A percentile compares a stretch with the other conserved stretches of the same genome.
Evolutionary conservation across 108 stramenopile species (phyloP).

Genomic region (Aurantiochytrium sp.): DNA sequence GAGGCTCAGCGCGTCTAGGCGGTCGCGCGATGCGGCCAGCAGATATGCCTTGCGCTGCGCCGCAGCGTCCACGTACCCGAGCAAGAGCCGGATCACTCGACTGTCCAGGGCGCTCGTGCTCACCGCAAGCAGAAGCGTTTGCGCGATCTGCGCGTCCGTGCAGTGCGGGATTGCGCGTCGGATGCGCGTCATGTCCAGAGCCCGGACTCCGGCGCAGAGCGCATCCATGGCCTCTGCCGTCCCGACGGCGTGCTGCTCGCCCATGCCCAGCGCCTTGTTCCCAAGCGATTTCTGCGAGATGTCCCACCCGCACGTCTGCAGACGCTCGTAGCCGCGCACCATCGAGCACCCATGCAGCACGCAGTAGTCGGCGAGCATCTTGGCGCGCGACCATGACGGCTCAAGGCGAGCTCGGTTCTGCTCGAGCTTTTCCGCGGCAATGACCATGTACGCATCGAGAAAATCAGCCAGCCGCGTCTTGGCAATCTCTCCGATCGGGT

Average conservation of each 20-base stretch:
- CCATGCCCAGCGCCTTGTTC: neutral
- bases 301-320: neutral
- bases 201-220: neutral
- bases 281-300: neutral
- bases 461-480: neutral
- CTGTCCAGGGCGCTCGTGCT: neutral
- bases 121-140: neutral
- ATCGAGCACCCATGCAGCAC: neutral
- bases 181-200: neutral
- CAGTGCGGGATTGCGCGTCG: neutral
- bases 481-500: neutral
- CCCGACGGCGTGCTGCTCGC: neutral
- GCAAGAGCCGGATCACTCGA: neutral
- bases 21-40: neutral
- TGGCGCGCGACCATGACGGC: neutral
- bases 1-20: neutral
- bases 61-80: neutral
- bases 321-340: neutral
- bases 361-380: neutral
- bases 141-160: neutral
- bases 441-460: neutral
- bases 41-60: neutral
- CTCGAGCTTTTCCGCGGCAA: neutral
- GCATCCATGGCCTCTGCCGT: neutral
- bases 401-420: neutral